Conservation (phyloP, 2,329 filamentous ascomycete species). For the Colletotrichum shisoi region DNA sequence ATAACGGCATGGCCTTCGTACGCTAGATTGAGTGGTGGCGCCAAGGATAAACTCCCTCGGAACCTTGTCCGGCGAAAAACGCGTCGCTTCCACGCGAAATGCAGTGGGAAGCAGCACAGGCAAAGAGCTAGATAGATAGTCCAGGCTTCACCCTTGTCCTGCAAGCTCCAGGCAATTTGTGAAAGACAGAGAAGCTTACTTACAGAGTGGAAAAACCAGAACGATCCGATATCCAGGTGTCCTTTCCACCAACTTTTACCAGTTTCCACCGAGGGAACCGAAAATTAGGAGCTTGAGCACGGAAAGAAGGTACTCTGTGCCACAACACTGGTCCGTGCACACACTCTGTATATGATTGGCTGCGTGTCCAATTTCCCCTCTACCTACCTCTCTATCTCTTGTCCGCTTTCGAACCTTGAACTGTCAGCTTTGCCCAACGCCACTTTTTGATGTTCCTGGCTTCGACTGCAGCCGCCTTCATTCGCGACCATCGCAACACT, state of each 20-base stretch:
- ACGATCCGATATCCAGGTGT: background rate
- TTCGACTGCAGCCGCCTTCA: background rate
- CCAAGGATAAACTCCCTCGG: background rate
- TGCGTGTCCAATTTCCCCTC: constrained; percentile 10
- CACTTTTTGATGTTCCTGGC: constrained; percentile 11
- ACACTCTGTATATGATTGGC: constrained; percentile 11
- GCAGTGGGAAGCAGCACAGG: background rate
- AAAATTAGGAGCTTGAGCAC: constrained; percentile 21
- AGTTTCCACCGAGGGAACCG: constrained; percentile 19
- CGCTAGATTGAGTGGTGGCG: background rate
- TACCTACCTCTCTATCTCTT: no score
- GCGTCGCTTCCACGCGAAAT: background rate
- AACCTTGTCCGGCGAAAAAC: background rate
- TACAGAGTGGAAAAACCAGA: background rate
- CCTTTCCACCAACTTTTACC: constrained; percentile 5
- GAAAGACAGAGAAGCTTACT: constrained; percentile 9
- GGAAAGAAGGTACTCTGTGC: background rate
- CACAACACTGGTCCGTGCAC: constrained; percentile 15
- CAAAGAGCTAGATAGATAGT: no score
- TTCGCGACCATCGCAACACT: background rate
- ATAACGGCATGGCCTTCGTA: background rate
- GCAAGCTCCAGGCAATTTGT: background rate
- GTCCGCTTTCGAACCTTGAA: background rate
- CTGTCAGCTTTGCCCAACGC: constrained; percentile 19
- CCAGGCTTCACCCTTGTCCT: background rate